A percentile compares a stretch with the other conserved stretches of the same genome.
phyloP scores from a whole-genome alignment of 2,329 filamentous ascomycete species.

The Blumeriella jaapii region DNA sequence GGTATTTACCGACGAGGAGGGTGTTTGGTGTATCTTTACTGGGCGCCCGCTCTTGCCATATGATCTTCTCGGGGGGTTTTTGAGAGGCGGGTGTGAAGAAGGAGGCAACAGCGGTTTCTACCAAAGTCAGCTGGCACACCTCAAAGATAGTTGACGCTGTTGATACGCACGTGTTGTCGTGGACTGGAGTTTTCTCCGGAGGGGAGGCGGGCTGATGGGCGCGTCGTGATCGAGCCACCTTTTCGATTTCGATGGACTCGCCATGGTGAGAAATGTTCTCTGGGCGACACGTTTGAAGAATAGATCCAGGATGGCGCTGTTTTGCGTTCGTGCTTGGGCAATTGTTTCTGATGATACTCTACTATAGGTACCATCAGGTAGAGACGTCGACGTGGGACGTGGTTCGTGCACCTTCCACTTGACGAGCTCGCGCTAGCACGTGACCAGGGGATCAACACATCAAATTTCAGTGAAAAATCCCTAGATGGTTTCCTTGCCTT shows the following conservation, averaged over 20 bases:
- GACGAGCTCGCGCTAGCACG: too few relatives aligned
- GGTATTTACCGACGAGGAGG: slow-evolving; percentile 66
- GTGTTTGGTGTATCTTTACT: slow-evolving; percentile 39
- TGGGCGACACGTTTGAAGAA: background rate
- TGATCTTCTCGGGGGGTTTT: slow-evolving; percentile 65
- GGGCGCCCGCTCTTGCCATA: slow-evolving; percentile 56
- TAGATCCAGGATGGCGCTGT: background rate
- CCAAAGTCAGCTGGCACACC: slow-evolving; percentile 8
- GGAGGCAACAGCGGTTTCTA: slow-evolving; percentile 59
- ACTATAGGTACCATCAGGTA: too few relatives aligned
- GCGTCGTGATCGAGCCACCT: slow-evolving; percentile 19
- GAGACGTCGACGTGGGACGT: too few relatives aligned
- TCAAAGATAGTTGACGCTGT: background rate
- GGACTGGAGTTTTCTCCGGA: slow-evolving; percentile 27
- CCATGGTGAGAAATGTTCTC: slow-evolving; percentile 13
- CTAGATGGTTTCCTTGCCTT: too few relatives aligned
- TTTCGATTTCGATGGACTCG: slow-evolving; percentile 16
- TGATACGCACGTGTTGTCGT: slow-evolving; percentile 25
- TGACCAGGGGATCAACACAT: too few relatives aligned
- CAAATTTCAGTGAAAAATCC: too few relatives aligned
- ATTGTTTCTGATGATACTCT: too few relatives aligned
- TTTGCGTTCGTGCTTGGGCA: too few relatives aligned
- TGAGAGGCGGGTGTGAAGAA: slow-evolving; percentile 86
- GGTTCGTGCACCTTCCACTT: too few relatives aligned
- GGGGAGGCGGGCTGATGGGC: slow-evolving; percentile 25